phyloP scores from a whole-genome alignment of 805 yeast genomes.

The Cyberlindnera maritima region DNA sequence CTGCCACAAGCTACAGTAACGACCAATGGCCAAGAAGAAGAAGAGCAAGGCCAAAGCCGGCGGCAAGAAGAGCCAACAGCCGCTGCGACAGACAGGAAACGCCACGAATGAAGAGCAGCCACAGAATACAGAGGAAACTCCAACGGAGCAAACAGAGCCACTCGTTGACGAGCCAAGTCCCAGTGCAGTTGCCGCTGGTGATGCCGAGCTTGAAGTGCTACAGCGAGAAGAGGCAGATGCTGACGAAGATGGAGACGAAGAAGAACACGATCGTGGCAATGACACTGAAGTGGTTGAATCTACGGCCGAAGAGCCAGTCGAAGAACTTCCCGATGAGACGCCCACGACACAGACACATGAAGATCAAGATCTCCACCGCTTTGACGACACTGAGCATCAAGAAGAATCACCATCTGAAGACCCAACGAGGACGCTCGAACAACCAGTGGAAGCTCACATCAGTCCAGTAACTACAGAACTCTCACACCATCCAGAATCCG shows the following conservation, averaged over 20 bases:
- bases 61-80: background rate
- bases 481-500: background rate
- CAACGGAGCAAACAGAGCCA: background rate
- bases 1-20: background rate
- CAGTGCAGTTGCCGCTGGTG: too few species aligned
- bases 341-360: too few species aligned
- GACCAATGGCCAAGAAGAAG: conserved; percentile 22
- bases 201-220: too few species aligned
- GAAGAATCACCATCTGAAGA: background rate
- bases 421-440: background rate
- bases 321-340: background rate
- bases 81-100: background rate
- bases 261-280: too few species aligned
- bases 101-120: background rate
- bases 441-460: background rate
- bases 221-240: background rate
- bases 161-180: too few species aligned
- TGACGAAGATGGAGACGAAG: background rate
- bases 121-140: background rate
- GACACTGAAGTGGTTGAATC: too few species aligned
- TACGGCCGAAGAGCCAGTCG: too few species aligned
- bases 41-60: conserved; percentile 7
- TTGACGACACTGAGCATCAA: background rate
- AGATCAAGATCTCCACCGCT: too few species aligned
- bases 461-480: background rate